Evolutionary conservation across 306 rosid species (phyloP).

Genomic region (Vigna reflexopilosa): DNA sequence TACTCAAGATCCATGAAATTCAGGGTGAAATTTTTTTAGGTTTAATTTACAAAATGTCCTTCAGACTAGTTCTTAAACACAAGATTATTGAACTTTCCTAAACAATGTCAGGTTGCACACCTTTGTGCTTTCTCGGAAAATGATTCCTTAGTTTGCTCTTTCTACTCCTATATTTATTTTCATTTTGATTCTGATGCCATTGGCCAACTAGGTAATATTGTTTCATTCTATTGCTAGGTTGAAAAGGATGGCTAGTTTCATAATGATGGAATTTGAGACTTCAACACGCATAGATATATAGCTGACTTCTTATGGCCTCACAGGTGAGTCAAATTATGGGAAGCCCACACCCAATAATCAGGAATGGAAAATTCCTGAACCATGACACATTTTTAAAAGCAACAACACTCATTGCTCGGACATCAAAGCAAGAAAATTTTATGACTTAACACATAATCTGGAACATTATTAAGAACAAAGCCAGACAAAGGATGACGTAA

Average conservation of each 20-base stretch:
- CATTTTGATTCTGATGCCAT: background rate
- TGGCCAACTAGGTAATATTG: conserved; percentile 2
- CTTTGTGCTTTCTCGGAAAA: background rate
- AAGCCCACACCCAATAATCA: background rate
- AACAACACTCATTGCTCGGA: conserved; percentile 11
- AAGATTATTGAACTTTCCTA: background rate
- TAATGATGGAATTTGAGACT: background rate
- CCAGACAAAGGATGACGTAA: conserved; percentile 21
- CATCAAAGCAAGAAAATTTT: conserved; percentile 14
- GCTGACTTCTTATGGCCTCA: conserved; percentile 6
- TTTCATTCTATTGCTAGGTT: conserved; percentile 3
- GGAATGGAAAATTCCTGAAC: conserved; percentile 7
- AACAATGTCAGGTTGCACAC: background rate
- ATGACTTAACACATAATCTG: background rate
- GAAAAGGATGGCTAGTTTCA: background rate
- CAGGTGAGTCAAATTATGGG: background rate
- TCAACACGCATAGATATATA: background rate
- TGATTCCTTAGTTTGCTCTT: background rate
- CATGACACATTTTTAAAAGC: background rate
- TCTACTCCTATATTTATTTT: background rate
- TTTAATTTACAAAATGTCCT: background rate
- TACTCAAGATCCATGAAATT: background rate
- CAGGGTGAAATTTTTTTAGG: background rate
- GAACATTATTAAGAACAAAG: conserved; percentile 21
- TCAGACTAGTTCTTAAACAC: background rate